Evolutionary conservation across 2,329 filamentous ascomycete species (phyloP), one percentile per base, ranked within the genome.

Genomic region (Colletotrichum sp.): DNA sequence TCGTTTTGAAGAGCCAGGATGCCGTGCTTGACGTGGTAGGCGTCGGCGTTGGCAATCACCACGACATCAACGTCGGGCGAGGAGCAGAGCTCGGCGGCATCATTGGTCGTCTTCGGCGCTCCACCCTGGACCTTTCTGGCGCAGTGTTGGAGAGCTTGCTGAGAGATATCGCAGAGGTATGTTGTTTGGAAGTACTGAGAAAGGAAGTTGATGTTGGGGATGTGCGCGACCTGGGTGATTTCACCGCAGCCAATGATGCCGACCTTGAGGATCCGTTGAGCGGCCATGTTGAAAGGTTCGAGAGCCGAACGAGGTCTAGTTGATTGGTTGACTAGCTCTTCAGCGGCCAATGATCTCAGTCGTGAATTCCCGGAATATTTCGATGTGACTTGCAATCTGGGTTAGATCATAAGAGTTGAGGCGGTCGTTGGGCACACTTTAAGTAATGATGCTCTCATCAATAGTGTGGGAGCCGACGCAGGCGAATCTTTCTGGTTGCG

Each of bases 21-120:
- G 4, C 86, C 87, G 72, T 91, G 88, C 6, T 82, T 76, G n/a
- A 86, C 86, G 80, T 93, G 92, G 76, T 87, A 91, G 27, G 89
- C 90, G 77, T 92, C 88, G 5, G 87, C 83, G 36, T 85, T 90
- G 36, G 85, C 84, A 69, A 92, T 85, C 77, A 93, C 84, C 32
- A 93, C 89, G 6, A 92, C 83, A 71, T 92, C 88, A 19, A 90
- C 86, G 4, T 88, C 83, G 0, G 82, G 63, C 1, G 85, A 84
- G 9, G 82, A 78, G 78, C 86, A 87, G 29, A 91, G 81, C 49
- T 89, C 84, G 29, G 84, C 75, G 1, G 88, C 80, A 61, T 85
- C 78, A 25, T 82, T 80, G 3, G 86, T 88, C 13, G 81, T 82
- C 61, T 82, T 78, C 3, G 81, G 80, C 7, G 30, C 67, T 8